These are phyloP conservation scores for Ceratocystis alfenasii DNA, from an alignment of 2,329 filamentous ascomycete species.

Conservation along the genomic window DNA sequence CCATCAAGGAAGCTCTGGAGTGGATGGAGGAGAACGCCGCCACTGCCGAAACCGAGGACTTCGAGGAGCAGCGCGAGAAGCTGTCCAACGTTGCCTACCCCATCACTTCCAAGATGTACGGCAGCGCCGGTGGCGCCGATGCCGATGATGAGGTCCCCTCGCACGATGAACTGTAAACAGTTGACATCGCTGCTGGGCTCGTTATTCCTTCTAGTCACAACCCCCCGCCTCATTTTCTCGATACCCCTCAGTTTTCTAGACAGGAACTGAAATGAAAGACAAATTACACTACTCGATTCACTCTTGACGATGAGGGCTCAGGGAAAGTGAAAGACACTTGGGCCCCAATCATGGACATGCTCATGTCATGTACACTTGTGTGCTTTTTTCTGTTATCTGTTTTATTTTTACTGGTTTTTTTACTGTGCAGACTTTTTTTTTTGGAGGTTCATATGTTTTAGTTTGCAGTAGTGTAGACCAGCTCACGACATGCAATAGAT, in stretches of 20 bases:
- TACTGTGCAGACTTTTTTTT: constrained; percentile 26
- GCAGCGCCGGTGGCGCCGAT: constrained; percentile 49
- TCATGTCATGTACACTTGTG: constrained; percentile 3
- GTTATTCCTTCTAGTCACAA: not conserved
- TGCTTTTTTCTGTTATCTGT: constrained; percentile 4
- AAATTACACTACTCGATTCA: constrained; percentile 22
- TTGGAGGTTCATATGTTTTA: constrained; percentile 6
- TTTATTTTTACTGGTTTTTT: constrained; percentile 27
- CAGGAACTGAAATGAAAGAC: constrained; percentile 22
- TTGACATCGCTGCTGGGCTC: constrained; percentile 15
- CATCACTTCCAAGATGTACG: constrained; percentile 96
- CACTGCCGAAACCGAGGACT: constrained; percentile 79
- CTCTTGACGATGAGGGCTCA: constrained; percentile 7
- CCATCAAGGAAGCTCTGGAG: constrained; percentile 91
- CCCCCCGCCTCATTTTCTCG: constrained; percentile 7
- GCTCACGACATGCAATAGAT: constrained; percentile 3
- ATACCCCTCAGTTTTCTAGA: constrained; percentile 14
- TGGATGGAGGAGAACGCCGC: constrained; percentile 94
- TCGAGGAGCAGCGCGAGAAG: constrained; percentile 99
- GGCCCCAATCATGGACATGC: not conserved
- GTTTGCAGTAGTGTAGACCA: constrained; percentile 3
- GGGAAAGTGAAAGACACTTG: not conserved
- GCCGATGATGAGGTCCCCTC: constrained; percentile 55
- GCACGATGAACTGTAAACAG: constrained; percentile 68
- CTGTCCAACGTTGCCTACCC: constrained; percentile 92